phyloP scores from a whole-genome alignment of 2,329 filamentous ascomycete species.

The Xylariaceae sp. region DNA sequence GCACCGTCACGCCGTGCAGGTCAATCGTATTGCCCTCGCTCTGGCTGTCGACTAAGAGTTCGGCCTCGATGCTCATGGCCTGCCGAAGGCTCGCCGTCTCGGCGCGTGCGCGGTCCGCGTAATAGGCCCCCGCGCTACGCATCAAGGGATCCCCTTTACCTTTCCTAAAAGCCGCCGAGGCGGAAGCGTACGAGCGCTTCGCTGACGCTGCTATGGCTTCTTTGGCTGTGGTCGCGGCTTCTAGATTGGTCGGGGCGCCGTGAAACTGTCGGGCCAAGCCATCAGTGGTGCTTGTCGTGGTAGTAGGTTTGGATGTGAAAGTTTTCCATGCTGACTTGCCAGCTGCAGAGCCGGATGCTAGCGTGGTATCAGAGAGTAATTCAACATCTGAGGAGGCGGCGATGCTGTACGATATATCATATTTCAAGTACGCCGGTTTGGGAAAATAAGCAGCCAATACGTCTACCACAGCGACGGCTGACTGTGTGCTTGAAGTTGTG shows the following conservation, averaged over 20 bases:
- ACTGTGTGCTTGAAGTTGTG: slow-evolving; percentile 27
- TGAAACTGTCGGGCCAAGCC: background rate
- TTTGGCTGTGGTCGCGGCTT: slow-evolving; percentile 15
- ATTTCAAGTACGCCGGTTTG: slow-evolving; percentile 33
- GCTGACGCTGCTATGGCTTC: slow-evolving; percentile 18
- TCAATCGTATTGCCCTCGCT: slow-evolving; percentile 61
- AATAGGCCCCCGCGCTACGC: slow-evolving; percentile 70
- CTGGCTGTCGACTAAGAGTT: slow-evolving; percentile 62
- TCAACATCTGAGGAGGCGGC: slow-evolving; percentile 21
- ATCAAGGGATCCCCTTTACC: slow-evolving; percentile 67
- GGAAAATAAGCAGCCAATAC: slow-evolving; percentile 39
- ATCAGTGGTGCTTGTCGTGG: background rate
- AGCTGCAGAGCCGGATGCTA: background rate
- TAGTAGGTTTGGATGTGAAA: background rate
- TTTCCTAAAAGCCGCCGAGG: slow-evolving; percentile 38
- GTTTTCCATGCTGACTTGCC: background rate
- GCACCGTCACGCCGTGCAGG: slow-evolving; percentile 76
- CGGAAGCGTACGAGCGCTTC: slow-evolving; percentile 32
- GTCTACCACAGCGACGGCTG: slow-evolving; percentile 36
- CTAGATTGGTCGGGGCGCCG: slow-evolving; percentile 8
- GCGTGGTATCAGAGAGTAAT: slow-evolving; percentile 1
- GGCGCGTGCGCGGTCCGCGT: slow-evolving; percentile 64
- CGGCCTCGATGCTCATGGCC: slow-evolving; percentile 61
- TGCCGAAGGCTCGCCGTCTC: slow-evolving; percentile 51
- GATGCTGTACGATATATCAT: slow-evolving; percentile 27